Evolutionary conservation across 2,329 filamentous ascomycete species (phyloP).

Genomic region (Talaromyces amestolkiae): DNA sequence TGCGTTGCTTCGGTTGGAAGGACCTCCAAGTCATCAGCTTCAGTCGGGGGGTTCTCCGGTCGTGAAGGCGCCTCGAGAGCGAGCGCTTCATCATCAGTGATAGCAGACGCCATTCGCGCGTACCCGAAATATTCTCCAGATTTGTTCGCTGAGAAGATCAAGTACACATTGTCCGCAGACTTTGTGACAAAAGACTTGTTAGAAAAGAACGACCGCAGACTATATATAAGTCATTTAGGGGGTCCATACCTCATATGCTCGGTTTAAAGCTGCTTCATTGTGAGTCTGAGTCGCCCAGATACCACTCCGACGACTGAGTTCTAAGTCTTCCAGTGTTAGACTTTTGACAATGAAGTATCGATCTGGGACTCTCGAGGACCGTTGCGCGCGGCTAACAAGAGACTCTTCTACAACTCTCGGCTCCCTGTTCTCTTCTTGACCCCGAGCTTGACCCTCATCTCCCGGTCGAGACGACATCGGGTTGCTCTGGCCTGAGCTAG

Average conservation of each 20-base stretch:
- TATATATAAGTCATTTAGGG: neutral
- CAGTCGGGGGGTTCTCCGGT: conserved; percentile 54
- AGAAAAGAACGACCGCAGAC: neutral
- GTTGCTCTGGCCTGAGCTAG: conserved; percentile 37
- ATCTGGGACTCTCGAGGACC: conserved; percentile 54
- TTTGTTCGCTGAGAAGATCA: conserved; percentile 95
- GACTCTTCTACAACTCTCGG: neutral
- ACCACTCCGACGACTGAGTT: conserved; percentile 79
- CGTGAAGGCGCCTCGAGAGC: conserved; percentile 68
- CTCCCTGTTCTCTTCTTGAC: conserved; percentile 23
- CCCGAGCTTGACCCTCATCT: conserved; percentile 20
- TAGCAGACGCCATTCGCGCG: conserved; percentile 81
- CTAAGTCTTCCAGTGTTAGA: conserved; percentile 83
- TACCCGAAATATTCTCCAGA: conserved; percentile 97
- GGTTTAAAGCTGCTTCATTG: conserved; percentile 80
- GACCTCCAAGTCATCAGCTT: conserved; percentile 70
- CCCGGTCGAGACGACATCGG: conserved; percentile 30
- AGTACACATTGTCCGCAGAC: conserved; percentile 78
- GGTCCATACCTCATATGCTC: conserved; percentile 69
- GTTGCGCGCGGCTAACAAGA: neutral
- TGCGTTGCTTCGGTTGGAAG: conserved; percentile 77
- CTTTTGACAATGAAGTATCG: conserved; percentile 93
- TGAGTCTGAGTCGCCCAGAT: conserved; percentile 95
- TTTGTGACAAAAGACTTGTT: conserved; percentile 36
- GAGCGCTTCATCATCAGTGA: conserved; percentile 71